phyloP scores from a whole-genome alignment of 345 rosid genomes.

The Trapa incisa region DNA sequence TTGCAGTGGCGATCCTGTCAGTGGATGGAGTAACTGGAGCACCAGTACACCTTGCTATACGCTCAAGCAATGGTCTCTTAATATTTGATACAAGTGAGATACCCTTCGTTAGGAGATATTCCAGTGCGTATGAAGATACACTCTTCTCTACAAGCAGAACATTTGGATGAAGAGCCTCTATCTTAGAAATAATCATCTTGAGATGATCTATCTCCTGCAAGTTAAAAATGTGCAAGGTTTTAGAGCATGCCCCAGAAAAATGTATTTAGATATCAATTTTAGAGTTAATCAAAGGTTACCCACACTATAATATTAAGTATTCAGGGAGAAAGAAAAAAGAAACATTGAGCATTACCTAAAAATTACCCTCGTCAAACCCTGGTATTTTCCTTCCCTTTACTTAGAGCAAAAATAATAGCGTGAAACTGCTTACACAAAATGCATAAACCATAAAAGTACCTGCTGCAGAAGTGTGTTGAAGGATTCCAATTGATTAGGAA shows the following conservation, averaged over 20 bases:
- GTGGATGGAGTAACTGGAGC: constrained; percentile 63
- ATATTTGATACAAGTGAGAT: constrained; percentile 88
- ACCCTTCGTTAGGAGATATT: constrained; percentile 70
- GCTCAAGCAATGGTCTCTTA: constrained; percentile 70
- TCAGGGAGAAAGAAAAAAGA: not conserved
- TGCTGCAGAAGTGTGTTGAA: constrained; percentile 75
- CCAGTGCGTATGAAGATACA: constrained; percentile 75
- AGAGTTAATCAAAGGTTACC: not conserved
- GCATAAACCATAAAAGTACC: constrained; percentile 30
- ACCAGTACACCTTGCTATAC: constrained; percentile 90
- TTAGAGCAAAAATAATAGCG: not conserved
- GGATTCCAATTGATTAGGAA: constrained; percentile 72
- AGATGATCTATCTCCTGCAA: constrained; percentile 81
- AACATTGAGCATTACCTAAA: not conserved
- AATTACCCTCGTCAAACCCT: not conserved
- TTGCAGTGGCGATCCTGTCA: constrained; percentile 44
- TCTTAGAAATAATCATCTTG: constrained; percentile 63
- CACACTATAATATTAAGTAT: not conserved
- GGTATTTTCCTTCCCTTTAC: not conserved
- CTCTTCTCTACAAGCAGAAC: constrained; percentile 90
- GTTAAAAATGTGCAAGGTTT: constrained; percentile 1
- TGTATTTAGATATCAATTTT: not conserved
- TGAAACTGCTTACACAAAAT: not conserved
- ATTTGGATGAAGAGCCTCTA: constrained; percentile 86
- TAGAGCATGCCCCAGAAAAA: not conserved